Evolutionary conservation across 2,329 filamentous ascomycete species (phyloP), one percentile per base, ranked within the genome.

Genomic region (Leptographium lundbergii): DNA sequence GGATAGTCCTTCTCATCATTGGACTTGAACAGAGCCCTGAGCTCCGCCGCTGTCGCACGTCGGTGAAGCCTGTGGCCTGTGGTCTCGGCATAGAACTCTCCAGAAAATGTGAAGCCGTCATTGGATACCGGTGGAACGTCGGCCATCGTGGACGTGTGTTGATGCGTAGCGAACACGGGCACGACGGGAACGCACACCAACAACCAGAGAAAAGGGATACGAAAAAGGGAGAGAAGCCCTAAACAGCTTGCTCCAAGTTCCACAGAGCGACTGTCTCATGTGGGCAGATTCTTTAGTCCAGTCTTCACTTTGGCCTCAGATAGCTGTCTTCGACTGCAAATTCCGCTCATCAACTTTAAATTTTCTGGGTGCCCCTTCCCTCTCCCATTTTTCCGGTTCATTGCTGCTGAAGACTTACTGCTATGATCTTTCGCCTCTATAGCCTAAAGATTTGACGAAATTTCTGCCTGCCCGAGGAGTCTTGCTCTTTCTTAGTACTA

Each of bases 1-100:
- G 81, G 75, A 48, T 75, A 75, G 63, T 84, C 79, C 51, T 71
- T 73, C 22, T 70, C 68, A 32, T 62, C 70, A 39, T 70, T 71
- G 4, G 67, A 61, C 53, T 76, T 73, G 62, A 79, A 77, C 50
- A 77, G 71, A 1, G 71, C 67, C 60, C 73, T 70, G 4, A 81
- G 70, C 62, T 81, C 76, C 0, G 69, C 63, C 2, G 68, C 29
- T 1, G 72, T 73, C 0, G 74, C 76, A 3, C 77, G 77, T 1
- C 73, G 71, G 62, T 80, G 76, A 2, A 70, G 71, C 52, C 77
- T 74, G 29, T 72, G 66, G 25, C 70, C 70, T 32, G 72, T 74
- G 0, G 73, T 66, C 58, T 77, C 71, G 34, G 71, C 74, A 61
- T 74, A 77, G 60, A 80, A 70, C 48, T 75, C 70, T 22, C 71